Evolutionary conservation across 108 stramenopile genomes (phyloP), one percentile per base, ranked within the genome.

Genomic region (Cyclotella sp.): DNA sequence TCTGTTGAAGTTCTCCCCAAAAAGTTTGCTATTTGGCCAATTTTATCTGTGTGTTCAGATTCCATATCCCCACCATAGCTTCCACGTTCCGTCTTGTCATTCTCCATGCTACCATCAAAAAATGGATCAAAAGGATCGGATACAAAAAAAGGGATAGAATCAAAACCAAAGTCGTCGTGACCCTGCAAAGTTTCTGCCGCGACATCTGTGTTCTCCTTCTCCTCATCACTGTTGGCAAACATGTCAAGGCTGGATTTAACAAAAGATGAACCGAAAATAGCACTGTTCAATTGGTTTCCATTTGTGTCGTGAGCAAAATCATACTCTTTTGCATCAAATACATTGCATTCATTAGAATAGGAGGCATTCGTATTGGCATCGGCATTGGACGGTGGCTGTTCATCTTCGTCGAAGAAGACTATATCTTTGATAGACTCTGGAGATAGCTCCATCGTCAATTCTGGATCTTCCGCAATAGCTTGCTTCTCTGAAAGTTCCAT

Each of bases 91-190:
- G 9, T 43, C n/a, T 15, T 21, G 45, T 21, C 29, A 26, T 74
- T 59, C 19, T 53, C 29, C 24, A 54, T 42, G 34, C 45, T 47
- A 68, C 51, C 49, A 0, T 70, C 58, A 22, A 54, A 45, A 41
- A 79, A 73, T 46, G 78, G 65, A 53, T 72, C 78, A 19, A 79
- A 79, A 9, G 80, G 73, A 66, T 81, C 80, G 0, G 68, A 42
- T 68, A 16, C 65, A 79, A 79, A 79, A 24, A 72, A 66, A 43
- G 70, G n/a, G n/a, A 45, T 24, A 0, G 57, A 22, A 24, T 15
- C 54, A 49, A 65, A 64, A 19, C 43, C 55, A 34, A 55, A 53
- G 52, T 46, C 60, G 21, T 47, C 41, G 2, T 47, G n/a, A 18
- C 46, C 58, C 5, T 42, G 34, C 3, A 16, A 15, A 43, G 44